Base-by-base conservation (phyloP, 495 filamentous ascomycete genomes). In the Xylaria intraflava region DNA sequence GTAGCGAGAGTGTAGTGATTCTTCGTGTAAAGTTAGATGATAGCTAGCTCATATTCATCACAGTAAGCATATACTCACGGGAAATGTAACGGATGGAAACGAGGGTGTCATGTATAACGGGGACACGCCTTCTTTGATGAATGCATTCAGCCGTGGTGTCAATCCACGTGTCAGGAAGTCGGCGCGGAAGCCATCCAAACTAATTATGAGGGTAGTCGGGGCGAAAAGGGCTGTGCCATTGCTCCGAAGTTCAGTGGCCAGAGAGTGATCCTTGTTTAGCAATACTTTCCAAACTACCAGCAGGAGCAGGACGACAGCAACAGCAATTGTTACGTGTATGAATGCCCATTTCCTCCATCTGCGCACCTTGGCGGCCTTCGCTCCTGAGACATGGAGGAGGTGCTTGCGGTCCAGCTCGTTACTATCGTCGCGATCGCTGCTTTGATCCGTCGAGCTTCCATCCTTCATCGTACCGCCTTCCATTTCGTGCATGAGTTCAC, bases 1-100 rank as follows among this genome's bases (percentile, higher is more conserved):
- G 93, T 97, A 3, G 87, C 89, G 29, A 99, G 76, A 0, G 93
- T 97, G 71, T 89, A 96, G 64, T 99, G 93, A 65, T 99, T 99
- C 35, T 65, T 47, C 17, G 3, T 19, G 11, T 1, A 11, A 0
- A 1, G 46, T 63, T 41, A 62, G 62, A 51, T 24, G 14, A 4
- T 6, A 17, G 6, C 5, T 1, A 9, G 16, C 10, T 6, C 8
- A 20, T 20, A 5, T 10, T 27, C 2, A 27, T 14, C 31, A 8
- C 2, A 6, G 1, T 44, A 3, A 16, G 27, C 5, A 4, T 29
- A 12, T 11, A 61, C 63, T 63, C 39, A 65, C 63, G n/a, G 93
- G 93, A 64, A 99, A 99, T 2, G 93, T 99, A 20, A 99, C 89
- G 49, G 88, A 92, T 1, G 93, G 93, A 62, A 99, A 99, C 55